These are phyloP conservation scores for Spathaspora passalidarum DNA, from an alignment of 805 yeast genomes.

Conservation along the genomic window DNA sequence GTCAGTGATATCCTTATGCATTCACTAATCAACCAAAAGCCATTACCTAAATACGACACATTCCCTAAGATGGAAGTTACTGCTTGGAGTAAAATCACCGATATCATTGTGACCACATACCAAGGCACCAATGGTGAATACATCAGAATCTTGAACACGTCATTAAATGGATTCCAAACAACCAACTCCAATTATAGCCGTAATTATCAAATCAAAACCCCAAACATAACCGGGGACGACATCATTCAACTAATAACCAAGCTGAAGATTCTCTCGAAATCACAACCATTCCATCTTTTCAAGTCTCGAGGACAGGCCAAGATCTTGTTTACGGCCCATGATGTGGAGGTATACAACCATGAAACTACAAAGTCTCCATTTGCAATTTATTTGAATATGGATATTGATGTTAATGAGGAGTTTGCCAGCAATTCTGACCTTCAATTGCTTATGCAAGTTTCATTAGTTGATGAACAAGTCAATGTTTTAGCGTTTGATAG, in stretches of 20 bases:
- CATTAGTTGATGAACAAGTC: constrained; percentile 25
- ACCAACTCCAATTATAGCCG: constrained; percentile 9
- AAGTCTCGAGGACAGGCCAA: constrained; percentile 34
- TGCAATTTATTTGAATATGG: constrained; percentile 62
- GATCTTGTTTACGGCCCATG: constrained; percentile 71
- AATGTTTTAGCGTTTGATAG: constrained; percentile 17
- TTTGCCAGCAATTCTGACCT: constrained; percentile 36
- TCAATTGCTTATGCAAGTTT: constrained; percentile 48
- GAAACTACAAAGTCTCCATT: constrained; percentile 64
- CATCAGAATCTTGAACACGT: constrained; percentile 26
- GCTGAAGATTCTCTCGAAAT: constrained; percentile 70
- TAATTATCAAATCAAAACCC: constrained; percentile 5
- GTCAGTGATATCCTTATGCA: constrained; percentile 85
- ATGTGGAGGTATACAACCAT: constrained; percentile 42
- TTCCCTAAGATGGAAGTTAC: constrained; percentile 70
- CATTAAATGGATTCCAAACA: constrained; percentile 23
- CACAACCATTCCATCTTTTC: constrained; percentile 85
- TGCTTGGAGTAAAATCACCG: constrained; percentile 62
- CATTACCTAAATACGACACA: constrained; percentile 46
- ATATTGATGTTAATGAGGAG: constrained; percentile 29
- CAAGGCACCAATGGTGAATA: constrained; percentile 19
- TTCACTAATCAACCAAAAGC: constrained; percentile 81
- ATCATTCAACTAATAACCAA: constrained; percentile 60
- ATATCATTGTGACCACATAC: constrained; percentile 50
- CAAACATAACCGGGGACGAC: constrained; percentile 22